These are phyloP conservation scores for Biscogniauxia sp. DNA, from an alignment of 2,329 filamentous ascomycete genomes.

Conservation along the genomic window DNA sequence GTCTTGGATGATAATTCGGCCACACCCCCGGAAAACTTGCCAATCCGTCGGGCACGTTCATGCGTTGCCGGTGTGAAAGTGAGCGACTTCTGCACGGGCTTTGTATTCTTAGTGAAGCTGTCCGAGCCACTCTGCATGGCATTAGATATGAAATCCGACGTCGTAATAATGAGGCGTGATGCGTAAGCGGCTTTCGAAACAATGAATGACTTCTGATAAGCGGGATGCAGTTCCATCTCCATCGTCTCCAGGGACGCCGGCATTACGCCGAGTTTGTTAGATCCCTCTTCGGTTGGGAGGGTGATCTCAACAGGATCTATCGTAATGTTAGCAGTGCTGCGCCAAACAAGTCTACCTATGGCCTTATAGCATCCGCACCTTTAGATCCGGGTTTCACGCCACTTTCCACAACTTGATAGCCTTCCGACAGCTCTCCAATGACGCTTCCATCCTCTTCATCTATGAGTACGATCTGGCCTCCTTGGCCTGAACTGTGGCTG, in stretches of 20 bases:
- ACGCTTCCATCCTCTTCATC: constrained; percentile 97
- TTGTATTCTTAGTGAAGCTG: constrained; percentile 74
- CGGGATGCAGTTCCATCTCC: constrained; percentile 76
- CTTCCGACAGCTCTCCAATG: constrained; percentile 84
- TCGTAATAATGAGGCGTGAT: constrained; percentile 88
- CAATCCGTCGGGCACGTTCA: constrained; percentile 81
- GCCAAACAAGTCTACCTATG: background rate
- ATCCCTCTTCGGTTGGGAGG: constrained; percentile 64
- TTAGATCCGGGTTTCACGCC: constrained; percentile 84
- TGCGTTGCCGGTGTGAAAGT: constrained; percentile 86
- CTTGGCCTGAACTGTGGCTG: constrained; percentile 54
- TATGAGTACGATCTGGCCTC: constrained; percentile 83
- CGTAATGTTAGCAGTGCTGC: constrained; percentile 8
- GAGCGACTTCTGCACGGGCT: constrained; percentile 75
- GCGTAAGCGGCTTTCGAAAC: constrained; percentile 85
- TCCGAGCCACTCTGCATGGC: constrained; percentile 76
- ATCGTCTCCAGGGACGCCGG: constrained; percentile 70
- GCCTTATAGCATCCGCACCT: constrained; percentile 53
- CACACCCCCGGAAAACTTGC: constrained; percentile 77
- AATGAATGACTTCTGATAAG: constrained; percentile 83
- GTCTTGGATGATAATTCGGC: constrained; percentile 82
- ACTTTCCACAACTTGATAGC: constrained; percentile 77
- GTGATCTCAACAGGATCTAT: constrained; percentile 77
- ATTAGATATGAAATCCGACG: constrained; percentile 75
- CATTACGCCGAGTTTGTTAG: constrained; percentile 62